Conservation (phyloP, 2,329 filamentous ascomycete genomes). For the Nemania sp. region DNA sequence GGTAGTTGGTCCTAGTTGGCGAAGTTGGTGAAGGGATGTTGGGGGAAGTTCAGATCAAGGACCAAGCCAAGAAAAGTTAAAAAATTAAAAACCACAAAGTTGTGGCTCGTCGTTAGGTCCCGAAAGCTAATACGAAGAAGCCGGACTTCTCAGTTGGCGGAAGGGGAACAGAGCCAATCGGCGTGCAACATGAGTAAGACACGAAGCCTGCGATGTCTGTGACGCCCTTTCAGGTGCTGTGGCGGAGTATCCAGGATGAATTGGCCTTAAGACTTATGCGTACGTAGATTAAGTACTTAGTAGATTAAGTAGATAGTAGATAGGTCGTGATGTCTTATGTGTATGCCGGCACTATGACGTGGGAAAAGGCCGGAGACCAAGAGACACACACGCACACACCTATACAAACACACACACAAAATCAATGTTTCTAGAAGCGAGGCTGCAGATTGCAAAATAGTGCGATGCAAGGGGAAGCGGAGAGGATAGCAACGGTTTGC, state of each 20-base stretch:
- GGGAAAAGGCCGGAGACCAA: slow-evolving; percentile 16
- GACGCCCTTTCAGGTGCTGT: slow-evolving; percentile 8
- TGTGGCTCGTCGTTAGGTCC: slow-evolving; percentile 15
- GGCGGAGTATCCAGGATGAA: slow-evolving; percentile 1
- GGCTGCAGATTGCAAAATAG: slow-evolving; percentile 30
- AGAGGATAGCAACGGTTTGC: slow-evolving; percentile 1
- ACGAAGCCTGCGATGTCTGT: slow-evolving; percentile 12
- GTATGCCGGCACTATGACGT: slow-evolving; percentile 24
- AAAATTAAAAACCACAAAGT: slow-evolving; percentile 1
- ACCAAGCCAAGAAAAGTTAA: slow-evolving; percentile 9
- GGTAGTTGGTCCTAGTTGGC: too few species aligned
- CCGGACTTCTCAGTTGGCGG: slow-evolving; percentile 9
- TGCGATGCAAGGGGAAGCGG: slow-evolving; percentile 30
- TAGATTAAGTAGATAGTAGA: too few species aligned
- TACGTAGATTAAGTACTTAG: too few species aligned
- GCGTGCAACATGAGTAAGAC: slow-evolving; percentile 11
- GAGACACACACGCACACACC: too few species aligned
- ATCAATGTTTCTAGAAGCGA: slow-evolving; percentile 22
- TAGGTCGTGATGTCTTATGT: too few species aligned
- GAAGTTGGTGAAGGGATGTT: too few species aligned
- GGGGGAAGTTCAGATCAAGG: slow-evolving; percentile 15
- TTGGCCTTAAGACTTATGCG: not conserved
- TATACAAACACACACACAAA: too few species aligned
- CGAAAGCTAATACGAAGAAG: slow-evolving; percentile 12
- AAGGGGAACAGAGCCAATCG: slow-evolving; percentile 13